These are phyloP conservation scores for Endothia cerciana DNA, from an alignment of 2,329 filamentous ascomycete genomes.

Conservation along the genomic window DNA sequence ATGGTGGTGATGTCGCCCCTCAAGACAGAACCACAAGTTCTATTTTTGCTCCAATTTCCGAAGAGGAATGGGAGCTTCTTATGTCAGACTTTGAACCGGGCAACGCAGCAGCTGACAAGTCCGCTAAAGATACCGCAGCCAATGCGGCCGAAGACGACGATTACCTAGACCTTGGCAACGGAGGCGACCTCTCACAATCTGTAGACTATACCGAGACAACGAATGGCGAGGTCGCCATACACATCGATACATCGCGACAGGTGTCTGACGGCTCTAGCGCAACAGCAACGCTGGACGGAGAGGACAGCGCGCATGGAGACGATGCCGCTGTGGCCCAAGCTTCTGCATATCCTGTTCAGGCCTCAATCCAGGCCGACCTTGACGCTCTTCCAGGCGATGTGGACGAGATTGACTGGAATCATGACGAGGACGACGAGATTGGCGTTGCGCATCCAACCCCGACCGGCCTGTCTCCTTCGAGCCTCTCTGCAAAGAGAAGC, in stretches of 20 bases:
- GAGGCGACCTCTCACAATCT: constrained; percentile 11
- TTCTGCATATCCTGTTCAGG: constrained; percentile 26
- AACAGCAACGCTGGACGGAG: constrained; percentile 39
- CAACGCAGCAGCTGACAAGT: constrained; percentile 18
- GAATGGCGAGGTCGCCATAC: constrained; percentile 8
- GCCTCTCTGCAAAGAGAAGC: constrained; percentile 38
- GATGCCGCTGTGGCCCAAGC: constrained; percentile 35
- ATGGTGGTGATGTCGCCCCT: background rate
- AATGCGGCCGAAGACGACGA: constrained; percentile 28
- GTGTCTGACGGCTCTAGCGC: constrained; percentile 35
- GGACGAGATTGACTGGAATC: constrained; percentile 43
- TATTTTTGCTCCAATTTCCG: constrained; percentile 4
- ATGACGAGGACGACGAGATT: constrained; percentile 40
- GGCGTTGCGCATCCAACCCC: constrained; percentile 32
- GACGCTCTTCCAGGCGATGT: constrained; percentile 20
- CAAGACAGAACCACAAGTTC: background rate
- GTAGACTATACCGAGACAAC: constrained; percentile 1
- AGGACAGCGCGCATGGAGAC: constrained; percentile 44
- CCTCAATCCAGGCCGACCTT: constrained; percentile 13
- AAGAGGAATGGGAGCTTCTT: constrained; percentile 6
- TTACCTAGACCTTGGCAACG: constrained; percentile 26
- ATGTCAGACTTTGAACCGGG: background rate
- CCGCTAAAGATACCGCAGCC: constrained; percentile 12
- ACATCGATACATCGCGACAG: constrained; percentile 8
- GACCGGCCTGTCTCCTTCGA: constrained; percentile 33